A percentile compares a stretch with the other conserved stretches of the same genome.
Evolutionary conservation across 331 rosid species (phyloP).

Genomic region (Cydonia oblonga): DNA sequence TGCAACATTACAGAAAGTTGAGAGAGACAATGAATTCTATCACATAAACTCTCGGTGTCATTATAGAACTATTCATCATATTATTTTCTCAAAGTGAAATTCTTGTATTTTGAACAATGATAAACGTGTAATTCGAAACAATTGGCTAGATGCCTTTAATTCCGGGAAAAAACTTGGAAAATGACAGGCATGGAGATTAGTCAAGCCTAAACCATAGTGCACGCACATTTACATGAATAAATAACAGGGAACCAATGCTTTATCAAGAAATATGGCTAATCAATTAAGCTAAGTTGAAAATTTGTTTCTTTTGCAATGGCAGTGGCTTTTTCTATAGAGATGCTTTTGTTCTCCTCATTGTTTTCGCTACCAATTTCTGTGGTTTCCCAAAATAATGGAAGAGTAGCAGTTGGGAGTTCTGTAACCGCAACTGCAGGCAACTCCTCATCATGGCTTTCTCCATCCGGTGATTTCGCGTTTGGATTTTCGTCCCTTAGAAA

Average conservation of each 20-base stretch:
- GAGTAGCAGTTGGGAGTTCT: not conserved
- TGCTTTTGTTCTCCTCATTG: not conserved
- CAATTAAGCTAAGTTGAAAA: too few species aligned
- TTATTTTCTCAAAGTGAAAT: too few species aligned
- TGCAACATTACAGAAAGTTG: too few species aligned
- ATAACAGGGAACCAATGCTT: not conserved
- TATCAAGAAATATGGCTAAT: too few species aligned
- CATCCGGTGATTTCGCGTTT: not conserved
- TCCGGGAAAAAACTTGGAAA: too few species aligned
- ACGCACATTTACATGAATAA: too few species aligned
- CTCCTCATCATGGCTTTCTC: not conserved
- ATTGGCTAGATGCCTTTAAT: too few species aligned
- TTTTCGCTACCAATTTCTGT: not conserved
- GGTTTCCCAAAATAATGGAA: not conserved
- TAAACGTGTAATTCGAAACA: too few species aligned
- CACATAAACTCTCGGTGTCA: rapidly evolving
- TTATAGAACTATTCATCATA: too few species aligned
- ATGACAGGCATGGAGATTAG: not conserved
- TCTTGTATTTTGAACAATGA: too few species aligned
- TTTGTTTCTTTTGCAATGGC: not conserved
- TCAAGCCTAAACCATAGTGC: too few species aligned
- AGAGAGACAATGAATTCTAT: too few species aligned
- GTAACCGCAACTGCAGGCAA: not conserved
- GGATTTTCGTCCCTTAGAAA: not conserved
- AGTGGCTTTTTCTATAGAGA: not conserved